phyloP scores from a whole-genome alignment of 495 filamentous ascomycete genomes.

The Hypoxylon rickii region DNA sequence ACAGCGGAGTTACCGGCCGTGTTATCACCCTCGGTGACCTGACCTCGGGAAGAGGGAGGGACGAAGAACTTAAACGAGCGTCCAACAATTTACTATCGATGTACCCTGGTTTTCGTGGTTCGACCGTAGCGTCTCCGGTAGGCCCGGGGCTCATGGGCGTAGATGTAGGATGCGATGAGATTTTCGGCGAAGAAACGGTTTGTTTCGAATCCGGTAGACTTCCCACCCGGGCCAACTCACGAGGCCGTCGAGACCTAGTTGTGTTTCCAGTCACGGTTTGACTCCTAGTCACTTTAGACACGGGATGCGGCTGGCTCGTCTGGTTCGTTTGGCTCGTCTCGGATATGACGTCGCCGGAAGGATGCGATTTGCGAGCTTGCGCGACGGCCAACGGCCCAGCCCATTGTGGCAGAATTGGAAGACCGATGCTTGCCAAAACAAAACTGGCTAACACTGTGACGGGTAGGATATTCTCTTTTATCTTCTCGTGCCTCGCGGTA shows the following conservation, averaged over 20 bases:
- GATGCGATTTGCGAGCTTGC: slow-evolving; percentile 70
- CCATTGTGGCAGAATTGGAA: slow-evolving; percentile 58
- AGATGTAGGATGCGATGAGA: slow-evolving; percentile 31
- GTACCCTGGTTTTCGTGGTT: slow-evolving; percentile 34
- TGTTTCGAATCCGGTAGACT: slow-evolving; percentile 45
- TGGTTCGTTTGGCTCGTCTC: slow-evolving; percentile 53
- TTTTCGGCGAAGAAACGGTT: slow-evolving; percentile 36
- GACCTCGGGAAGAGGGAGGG: slow-evolving; percentile 64
- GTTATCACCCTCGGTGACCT: slow-evolving; percentile 50
- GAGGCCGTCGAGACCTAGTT: slow-evolving; percentile 51
- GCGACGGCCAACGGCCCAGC: slow-evolving; percentile 74
- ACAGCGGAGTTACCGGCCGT: slow-evolving; percentile 54
- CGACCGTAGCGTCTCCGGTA: slow-evolving; percentile 18
- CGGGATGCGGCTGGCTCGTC: slow-evolving; percentile 33
- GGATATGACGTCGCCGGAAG: slow-evolving; percentile 57
- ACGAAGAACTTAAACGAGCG: slow-evolving; percentile 65
- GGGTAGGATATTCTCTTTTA: slow-evolving; percentile 74
- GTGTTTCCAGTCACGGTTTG: slow-evolving; percentile 61
- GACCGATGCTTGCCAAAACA: slow-evolving; percentile 65
- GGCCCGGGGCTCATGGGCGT: slow-evolving; percentile 24
- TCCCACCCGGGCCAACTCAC: slow-evolving; percentile 47
- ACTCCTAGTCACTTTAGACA: slow-evolving; percentile 59
- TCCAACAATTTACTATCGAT: slow-evolving; percentile 53
- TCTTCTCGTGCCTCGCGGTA: slow-evolving; percentile 63
- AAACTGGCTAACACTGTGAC: slow-evolving; percentile 74